Conservation (phyloP, 495 filamentous ascomycete species). For the Trichoderma virens region DNA sequence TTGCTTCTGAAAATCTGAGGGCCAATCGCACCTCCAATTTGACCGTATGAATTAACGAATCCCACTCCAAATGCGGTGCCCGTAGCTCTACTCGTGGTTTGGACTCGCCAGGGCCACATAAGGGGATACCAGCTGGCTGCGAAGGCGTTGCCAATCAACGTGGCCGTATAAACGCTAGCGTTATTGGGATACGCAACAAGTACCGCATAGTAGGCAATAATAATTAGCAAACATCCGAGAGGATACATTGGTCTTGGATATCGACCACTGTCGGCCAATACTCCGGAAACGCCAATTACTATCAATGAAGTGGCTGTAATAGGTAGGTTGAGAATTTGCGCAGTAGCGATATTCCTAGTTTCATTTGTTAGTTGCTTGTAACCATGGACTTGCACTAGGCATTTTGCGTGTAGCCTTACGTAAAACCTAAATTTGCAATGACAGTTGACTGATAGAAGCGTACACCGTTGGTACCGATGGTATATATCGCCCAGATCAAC, state of each 20-base stretch:
- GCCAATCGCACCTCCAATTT: constrained; percentile 30
- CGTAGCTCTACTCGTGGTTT: constrained; percentile 34
- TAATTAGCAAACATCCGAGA: constrained; percentile 32
- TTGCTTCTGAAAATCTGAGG: constrained; percentile 28
- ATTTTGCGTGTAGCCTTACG: constrained; percentile 8
- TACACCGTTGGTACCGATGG: constrained; percentile 35
- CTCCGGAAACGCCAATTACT: constrained; percentile 29
- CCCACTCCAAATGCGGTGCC: constrained; percentile 38
- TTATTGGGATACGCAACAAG: constrained; percentile 33
- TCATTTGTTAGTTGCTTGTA: not conserved
- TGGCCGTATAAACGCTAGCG: constrained; percentile 33
- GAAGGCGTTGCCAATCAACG: constrained; percentile 30
- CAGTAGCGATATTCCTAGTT: not conserved
- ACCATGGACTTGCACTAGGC: not conserved
- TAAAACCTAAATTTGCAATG: constrained; percentile 36
- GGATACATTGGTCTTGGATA: constrained; percentile 36
- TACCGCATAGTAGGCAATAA: constrained; percentile 34
- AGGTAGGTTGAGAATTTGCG: not conserved
- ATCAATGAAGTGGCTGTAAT: constrained; percentile 18
- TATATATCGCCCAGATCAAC: constrained; percentile 21
- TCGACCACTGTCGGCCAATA: constrained; percentile 33
- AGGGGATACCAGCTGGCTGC: constrained; percentile 33
- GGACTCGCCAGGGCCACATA: constrained; percentile 39
- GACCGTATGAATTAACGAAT: constrained; percentile 36
- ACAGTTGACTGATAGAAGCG: constrained; percentile 38